A percentile compares a stretch with the other conserved stretches of the same genome.
Evolutionary conservation across 306 rosid species (phyloP).

Genomic region (Aeschynomene evenia): DNA sequence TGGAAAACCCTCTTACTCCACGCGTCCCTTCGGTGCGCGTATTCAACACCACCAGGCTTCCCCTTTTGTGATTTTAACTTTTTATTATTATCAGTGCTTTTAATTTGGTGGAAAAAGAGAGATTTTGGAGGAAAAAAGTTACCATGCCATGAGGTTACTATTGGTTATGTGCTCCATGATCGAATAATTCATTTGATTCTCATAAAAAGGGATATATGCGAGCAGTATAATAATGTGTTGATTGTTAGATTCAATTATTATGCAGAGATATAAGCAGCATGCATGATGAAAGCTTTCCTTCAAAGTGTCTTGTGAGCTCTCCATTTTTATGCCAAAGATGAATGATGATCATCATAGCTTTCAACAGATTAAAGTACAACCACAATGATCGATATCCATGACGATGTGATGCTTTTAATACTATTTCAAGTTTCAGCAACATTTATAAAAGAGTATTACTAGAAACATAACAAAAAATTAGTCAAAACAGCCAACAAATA

Average conservation of each 20-base stretch:
- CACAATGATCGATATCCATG: neutral
- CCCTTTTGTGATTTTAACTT: neutral
- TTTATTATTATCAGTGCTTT: neutral
- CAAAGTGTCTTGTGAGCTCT: neutral
- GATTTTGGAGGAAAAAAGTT: neutral
- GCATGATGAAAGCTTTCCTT: constrained; percentile 20
- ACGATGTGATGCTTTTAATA: neutral
- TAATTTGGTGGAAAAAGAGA: neutral
- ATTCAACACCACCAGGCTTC: neutral
- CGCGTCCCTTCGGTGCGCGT: constrained; percentile 27
- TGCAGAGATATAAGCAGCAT: neutral
- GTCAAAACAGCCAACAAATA: too few species aligned
- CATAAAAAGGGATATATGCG: neutral
- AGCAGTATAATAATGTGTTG: too few species aligned
- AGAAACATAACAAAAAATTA: too few species aligned
- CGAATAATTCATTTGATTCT: neutral
- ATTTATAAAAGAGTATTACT: too few species aligned
- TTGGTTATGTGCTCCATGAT: constrained; percentile 5
- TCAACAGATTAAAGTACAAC: constrained; percentile 5
- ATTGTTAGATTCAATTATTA: constrained; percentile 15
- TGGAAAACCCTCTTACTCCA: constrained; percentile 35
- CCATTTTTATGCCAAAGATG: constrained; percentile 9
- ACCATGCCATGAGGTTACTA: neutral
- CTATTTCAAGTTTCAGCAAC: neutral
- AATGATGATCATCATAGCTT: too few species aligned